Evolutionary conservation across 345 rosid species (phyloP), one percentile per base, ranked within the genome.

Genomic region (Brassica nigra): DNA sequence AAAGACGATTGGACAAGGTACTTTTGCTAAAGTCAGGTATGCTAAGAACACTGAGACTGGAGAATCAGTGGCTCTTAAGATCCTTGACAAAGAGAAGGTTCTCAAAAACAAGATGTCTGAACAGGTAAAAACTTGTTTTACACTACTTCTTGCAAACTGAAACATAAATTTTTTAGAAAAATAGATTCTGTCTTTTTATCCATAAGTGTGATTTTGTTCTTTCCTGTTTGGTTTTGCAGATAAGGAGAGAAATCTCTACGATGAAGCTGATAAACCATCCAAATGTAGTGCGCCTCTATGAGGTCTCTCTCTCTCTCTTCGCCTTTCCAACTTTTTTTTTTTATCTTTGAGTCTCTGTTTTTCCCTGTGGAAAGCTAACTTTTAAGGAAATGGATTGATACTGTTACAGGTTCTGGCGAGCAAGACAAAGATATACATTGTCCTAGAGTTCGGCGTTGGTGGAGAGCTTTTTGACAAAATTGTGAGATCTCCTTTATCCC

Each of bases 221-320:
- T 76, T 42, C 65, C 6, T n/a, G 49, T 64, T 68, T 81, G 66
- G 6, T 82, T 80, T 68, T 70, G 34, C 88, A 95, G 99, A 95
- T 95, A 81, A 91, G 84, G 88, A 85, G 96, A 79, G 99, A 95
- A 82, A 75, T 95, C 27, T 92, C 84, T 68, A 95, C 95, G 23
- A 95, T 95, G 99, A 95, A 95, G 87, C 84, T 89, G 78, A 82
- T 95, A 78, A 90, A 89, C 89, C 99, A 95, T 87, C 99, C 99
- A 4, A 87, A 93, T 80, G 98, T 95, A 57, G 97, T 95, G 80
- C 91, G 73, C 34, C 84, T 93, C 69, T 86, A 84, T 8, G 99
- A 95, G 99, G 97, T 95, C 67, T 66, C 54, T 79, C 79, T 79
- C 75, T 23, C 29, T 9, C 28, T 2, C 3, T 47, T 62, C 47